Evolutionary conservation across 2,329 filamentous ascomycete species (phyloP), one percentile per base, ranked within the genome.

Genomic region (Hypoxylon sp.): DNA sequence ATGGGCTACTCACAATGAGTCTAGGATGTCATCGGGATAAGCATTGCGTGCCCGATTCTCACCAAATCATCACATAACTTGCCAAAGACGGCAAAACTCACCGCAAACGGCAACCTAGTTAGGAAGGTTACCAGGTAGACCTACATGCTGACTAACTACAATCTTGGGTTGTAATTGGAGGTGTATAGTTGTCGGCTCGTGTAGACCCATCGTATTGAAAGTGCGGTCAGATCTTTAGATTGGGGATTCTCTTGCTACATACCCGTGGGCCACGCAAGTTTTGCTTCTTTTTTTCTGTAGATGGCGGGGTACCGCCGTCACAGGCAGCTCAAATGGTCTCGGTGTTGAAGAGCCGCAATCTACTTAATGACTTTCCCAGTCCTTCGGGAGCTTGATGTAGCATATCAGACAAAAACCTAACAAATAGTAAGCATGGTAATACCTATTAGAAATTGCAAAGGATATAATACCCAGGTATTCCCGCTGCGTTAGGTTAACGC

Each of bases 21-120:
- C 52, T 56, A 37, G 53, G 58, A 58, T 67, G 55, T 55, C 50
- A 63, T 63, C 54, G 48, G 50, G 55, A 61, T 58, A 57, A 64
- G 61, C 65, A 64, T 68, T 53, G 37, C 52, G 39, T 63, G 58
- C 58, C 52, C 33, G 17, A 29, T 22, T 44, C 47, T 63, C 33
- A 59, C 26, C 29, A 47, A 48, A 60, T 60, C 52, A 58, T 53
- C 17, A 46, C 29, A 46, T 24, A 50, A 44, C 29, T 52, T 19
- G 37, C 53, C 60, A 33, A 58, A 60, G 56, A 42, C 37, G 63
- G 54, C 29, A 59, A 47, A 54, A 60, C 48, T 50, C 24, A 62
- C 37, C 66, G 66, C 57, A 62, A 59, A 31, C 52, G 42, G 42
- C 24, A 14, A 17, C 57, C 50, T 3, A 51, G 24, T 56, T 63